Base-by-base conservation (phyloP, 2,329 filamentous ascomycete genomes). In the Arthrinium phaeospermum region DNA sequence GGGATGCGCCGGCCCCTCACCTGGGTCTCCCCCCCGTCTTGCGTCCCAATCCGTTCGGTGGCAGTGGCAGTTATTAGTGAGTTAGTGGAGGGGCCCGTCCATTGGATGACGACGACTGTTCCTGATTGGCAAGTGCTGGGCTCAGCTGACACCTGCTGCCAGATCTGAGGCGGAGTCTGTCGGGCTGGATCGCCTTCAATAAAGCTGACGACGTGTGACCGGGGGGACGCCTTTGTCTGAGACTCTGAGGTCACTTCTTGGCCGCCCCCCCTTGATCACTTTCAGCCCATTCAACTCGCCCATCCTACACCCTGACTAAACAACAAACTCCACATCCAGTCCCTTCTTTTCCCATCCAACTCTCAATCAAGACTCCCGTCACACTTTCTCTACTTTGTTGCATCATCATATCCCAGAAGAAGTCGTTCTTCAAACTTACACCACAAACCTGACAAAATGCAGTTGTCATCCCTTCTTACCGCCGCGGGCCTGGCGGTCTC, bases 401-500 rank as follows among this genome's bases (percentile, higher is more conserved):
- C 22, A 16, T 41, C 51, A 64, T 37, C 34, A 22, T 41, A 37
- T 64, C 34, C 57, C 37, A 37, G 57, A 41, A 64, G 57, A 64
- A 64, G 30, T 64, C 41, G 57, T 64, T 64, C 57, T 64, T 64
- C 57, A 13, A 2, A 34, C 6, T 6, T 61, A 13, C 22, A 64
- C 30, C 7, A 46, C 24, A 68, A n/a, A 68, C 24, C 24, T 46
- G 67, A 68, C 70, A 80, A 73, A 22, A 82, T 82, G 80, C 78
- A 81, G 75, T 77, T 81, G 75, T 80, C 75, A 61, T 77, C 80
- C 14, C 71, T 82, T 69, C 73, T 81, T 71, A 76, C 80, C 74
- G 80, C 80, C 74, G 78, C 78, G 71, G 80, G 80, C 71, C 77
- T 82, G 77, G 80, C 78, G 75, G 79, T 79, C 73, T 57, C 81